Evolutionary conservation across 108 stramenopile genomes (phyloP), one percentile per base, ranked within the genome.

Genomic region (Cyclotella baltica): DNA sequence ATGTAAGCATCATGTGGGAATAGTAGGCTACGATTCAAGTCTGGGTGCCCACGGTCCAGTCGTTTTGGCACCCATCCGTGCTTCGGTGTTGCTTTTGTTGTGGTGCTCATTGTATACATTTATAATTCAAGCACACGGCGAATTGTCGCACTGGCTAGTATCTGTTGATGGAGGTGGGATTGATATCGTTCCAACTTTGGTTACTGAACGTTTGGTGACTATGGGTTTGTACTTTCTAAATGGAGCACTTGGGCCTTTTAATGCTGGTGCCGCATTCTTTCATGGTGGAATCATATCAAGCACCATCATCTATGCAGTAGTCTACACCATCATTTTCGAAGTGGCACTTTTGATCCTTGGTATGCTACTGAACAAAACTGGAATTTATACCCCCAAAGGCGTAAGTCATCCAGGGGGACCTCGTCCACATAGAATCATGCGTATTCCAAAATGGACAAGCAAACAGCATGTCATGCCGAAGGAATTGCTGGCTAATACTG

Each of bases 371-470:
- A 38, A 29, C 10, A 57, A 47, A n/a, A 10, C 74, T 25, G 46
- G 55, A 46, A 46, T 81, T 9, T 81, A 81, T 19, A 55, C 50
- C 1, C 80, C 80, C 23, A 62, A 43, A 28, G 89, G 87, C 29
- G 93, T 95, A 0, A 88, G 87, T 52, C 67, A 87, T 67, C 91
- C 93, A 4, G 93, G 90, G 25, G 93, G 93, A 67, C 86, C 93
- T 0, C 85, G 93, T 62, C 72, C 76, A 19, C 89, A 83, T 73
- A 91, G 86, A 71, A 91, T 95, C 53, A 68, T 70, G 13, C 86
- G 93, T 15, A 72, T 68, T 22, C 93, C 93, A 11, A 46, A 87
- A 43, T 95, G 91, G 91, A 74, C 81, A 11, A 68, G 72, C 10
- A 51, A 56, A 55, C 34, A 56, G 15, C 67, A 65, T 38, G 19